Base-by-base conservation (phyloP, 2,329 filamentous ascomycete genomes). In the Macrophomina pseudophaseolina region DNA sequence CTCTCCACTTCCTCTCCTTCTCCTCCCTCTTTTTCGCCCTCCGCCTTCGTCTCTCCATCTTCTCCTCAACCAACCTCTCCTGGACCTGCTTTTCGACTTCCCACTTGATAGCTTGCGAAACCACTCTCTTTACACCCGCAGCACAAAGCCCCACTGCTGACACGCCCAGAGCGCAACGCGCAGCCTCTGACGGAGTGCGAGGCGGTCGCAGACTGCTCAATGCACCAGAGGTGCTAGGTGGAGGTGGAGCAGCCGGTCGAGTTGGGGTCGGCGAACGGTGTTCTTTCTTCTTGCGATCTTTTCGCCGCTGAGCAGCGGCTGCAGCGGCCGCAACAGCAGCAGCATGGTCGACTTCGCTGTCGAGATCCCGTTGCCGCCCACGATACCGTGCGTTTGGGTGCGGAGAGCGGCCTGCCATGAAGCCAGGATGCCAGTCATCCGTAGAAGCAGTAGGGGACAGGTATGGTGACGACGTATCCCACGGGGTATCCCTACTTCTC, bases 41-140 rank as follows among this genome's bases (percentile, higher is more conserved):
- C 30, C 42, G 28, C 30, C 56, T 33, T 7, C 30, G 32, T 9
- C 56, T 60, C 30, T 60, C 56, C 40, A 60, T 35, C 16, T 16
- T 32, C 56, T 60, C 56, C 42, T 60, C 56, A 28, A 16, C 23
- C 40, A 60, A 23, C 28, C 56, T 46, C 14, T 60, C 56, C 30
- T 60, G 35, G 28, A 60, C 56, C 40, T 48, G 40, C 30, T 48
- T 60, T 28, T 60, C 56, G 16, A 60, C 56, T 30, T 60, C 56
- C 56, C 40, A 46, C 30, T 46, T 60, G 16, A 60, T 48, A 23
- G 35, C 56, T 14, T 60, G 35, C 8, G 23, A 23, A 8, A 60
- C 56, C n/a, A 48, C 56, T 23, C 33, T 48, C 42, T 60, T 60
- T n/a, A 60, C 56, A 2, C 56, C 40, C 28, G 56, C 42, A 12